Evolutionary conservation across 768 basidiomycete species (phyloP), one percentile per base, ranked within the genome.

Genomic region (Tulasnella sp.): DNA sequence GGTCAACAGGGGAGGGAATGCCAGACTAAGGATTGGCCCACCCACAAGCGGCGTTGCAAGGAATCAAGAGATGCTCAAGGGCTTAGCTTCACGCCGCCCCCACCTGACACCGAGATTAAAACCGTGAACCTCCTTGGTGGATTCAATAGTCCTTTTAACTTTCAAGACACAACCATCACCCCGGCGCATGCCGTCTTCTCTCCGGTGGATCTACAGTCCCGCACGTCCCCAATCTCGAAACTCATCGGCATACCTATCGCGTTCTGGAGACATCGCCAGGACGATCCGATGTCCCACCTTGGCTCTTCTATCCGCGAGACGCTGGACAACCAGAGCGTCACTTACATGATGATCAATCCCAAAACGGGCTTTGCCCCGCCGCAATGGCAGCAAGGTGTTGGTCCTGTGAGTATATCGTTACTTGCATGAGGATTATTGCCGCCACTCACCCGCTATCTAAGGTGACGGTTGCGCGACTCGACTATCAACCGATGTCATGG

Each of bases 371-470:
- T 17, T 17, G 52, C 52, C 6, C 52, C 52, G 14, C 17, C 52
- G 11, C 35, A 40, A 29, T 53, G 52, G 52, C 52, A 40, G 52
- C 52, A 40, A 25, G 52, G 52, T 39, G 31, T 53, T 29, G 52
- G 52, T 39, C 36, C 52, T 6, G 52, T 53, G 23, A 9, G 52
- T 40, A 37, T n/a, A 37, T 37, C 9, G 36, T 9, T 9, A n/a
- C n/a, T 37, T 37, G 36, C 9, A 37, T 9, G n/a, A 37, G 9
- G n/a, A 37, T 9, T 37, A n/a, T 37, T n/a, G 9, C n/a, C 9
- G 9, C 9, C 36, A 9, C 36, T 9, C 36, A 37, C 36, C n/a
- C 36, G 9, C 19, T 49, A 29, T 8, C 15, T 6, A 21, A 53
- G 52, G 52, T 53, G 4, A 53, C 41, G 12, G 39, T 53, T 17